phyloP scores from a whole-genome alignment of 2,329 filamentous ascomycete species.

The Pezicula neosporulosa region DNA sequence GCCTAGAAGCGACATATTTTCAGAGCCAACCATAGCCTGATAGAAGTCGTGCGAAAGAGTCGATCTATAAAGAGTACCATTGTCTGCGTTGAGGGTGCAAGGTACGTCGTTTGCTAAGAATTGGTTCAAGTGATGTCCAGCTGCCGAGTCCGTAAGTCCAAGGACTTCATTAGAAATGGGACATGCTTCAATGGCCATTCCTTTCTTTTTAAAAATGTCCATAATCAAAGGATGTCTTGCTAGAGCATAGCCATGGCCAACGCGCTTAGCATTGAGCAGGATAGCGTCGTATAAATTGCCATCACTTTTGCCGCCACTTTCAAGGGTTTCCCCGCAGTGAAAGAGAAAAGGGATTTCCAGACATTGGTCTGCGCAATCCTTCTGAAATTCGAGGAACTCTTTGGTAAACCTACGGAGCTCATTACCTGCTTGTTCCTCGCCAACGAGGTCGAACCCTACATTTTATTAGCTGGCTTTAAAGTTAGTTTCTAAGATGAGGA shows the following conservation, averaged over 20 bases:
- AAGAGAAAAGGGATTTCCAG: conserved; percentile 70
- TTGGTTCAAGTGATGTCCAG: conserved; percentile 64
- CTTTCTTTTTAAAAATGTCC: conserved; percentile 57
- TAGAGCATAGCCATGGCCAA: conserved; percentile 71
- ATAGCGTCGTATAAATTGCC: conserved; percentile 69
- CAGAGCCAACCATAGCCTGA: conserved; percentile 67
- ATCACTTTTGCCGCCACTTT: conserved; percentile 60
- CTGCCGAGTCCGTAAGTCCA: conserved; percentile 62
- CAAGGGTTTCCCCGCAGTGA: conserved; percentile 73
- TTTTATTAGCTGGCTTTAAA: conserved; percentile 5
- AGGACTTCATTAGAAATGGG: conserved; percentile 76
- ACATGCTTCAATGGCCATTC: conserved; percentile 71
- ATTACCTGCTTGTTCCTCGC: conserved; percentile 60
- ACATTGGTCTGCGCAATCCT: conserved; percentile 41
- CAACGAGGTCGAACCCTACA: conserved; percentile 66
- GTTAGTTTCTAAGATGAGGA: neutral
- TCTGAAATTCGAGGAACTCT: conserved; percentile 54
- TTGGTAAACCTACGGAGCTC: conserved; percentile 53
- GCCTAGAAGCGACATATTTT: conserved; percentile 63
- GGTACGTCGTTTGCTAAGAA: conserved; percentile 70
- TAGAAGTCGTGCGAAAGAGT: conserved; percentile 75
- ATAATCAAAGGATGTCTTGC: conserved; percentile 65
- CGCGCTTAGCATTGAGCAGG: conserved; percentile 61
- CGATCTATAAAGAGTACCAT: conserved; percentile 70
- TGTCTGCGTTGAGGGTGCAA: conserved; percentile 73